Conservation (phyloP, 2,329 filamentous ascomycete genomes). For the Aureobasidium sp. region DNA sequence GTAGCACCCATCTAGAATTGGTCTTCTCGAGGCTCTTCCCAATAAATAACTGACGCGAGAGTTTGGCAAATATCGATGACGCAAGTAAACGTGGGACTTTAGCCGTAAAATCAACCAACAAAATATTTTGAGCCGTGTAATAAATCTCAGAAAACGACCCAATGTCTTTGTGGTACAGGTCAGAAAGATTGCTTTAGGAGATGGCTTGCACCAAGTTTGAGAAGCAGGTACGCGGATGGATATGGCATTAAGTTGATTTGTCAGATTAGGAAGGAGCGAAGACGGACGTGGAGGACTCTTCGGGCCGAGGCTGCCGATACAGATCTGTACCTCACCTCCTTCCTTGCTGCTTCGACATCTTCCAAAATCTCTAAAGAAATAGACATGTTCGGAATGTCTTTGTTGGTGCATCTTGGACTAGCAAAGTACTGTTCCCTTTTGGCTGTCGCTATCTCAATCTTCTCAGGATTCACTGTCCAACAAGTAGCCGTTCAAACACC, state of each 20-base stretch:
- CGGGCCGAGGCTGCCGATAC: background rate
- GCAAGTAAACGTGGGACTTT: slow-evolving; percentile 2
- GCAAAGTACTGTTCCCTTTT: too few species aligned
- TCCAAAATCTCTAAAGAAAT: too few species aligned
- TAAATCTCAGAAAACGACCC: background rate
- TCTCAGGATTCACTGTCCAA: too few species aligned
- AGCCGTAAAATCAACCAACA: background rate
- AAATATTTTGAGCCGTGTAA: background rate
- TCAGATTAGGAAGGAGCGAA: background rate
- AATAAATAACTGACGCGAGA: background rate
- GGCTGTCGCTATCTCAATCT: too few species aligned
- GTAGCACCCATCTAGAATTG: background rate
- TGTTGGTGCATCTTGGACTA: too few species aligned
- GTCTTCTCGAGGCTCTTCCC: background rate
- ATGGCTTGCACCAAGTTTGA: background rate
- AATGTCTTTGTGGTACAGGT: background rate
- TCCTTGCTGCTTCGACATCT: background rate
- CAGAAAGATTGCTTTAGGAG: too few species aligned
- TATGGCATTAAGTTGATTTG: slow-evolving; percentile 7
- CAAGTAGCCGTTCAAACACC: background rate
- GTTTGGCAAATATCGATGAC: slow-evolving; percentile 6
- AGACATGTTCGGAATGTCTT: too few species aligned
- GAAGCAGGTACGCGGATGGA: background rate
- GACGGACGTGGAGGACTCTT: background rate
- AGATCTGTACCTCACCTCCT: background rate